Evolutionary conservation across 225 moss, liverwort and hornwort genomes (phyloP), one percentile per base, ranked within the genome.

Genomic region (Takakia lepidozioides): DNA sequence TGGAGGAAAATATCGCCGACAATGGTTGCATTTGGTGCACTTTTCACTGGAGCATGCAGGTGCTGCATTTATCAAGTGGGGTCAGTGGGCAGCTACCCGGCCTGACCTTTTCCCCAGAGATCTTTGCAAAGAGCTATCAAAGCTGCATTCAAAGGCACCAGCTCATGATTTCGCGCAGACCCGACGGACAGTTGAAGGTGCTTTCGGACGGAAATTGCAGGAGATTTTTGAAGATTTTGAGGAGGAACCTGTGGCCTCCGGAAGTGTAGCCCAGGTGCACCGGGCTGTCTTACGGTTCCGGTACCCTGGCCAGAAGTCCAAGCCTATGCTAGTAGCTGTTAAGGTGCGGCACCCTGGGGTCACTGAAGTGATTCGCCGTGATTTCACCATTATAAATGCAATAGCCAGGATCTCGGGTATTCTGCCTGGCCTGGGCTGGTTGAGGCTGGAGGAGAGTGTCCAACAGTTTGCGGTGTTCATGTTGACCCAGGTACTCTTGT

Each of bases 271-370:
- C 0, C 95, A 95, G 52, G 90, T 95, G 41, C 95, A 95, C 42
- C 72, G 74, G 29, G 95, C 95, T 30, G 95, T 95, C 5, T 43
- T 95, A 29, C 65, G 80, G 58, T 95, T 75, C 40, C 74, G 95
- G 19, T 73, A 95, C 55, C 95, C 95, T 1, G 95, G 90, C 1
- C 90, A 87, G 51, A 71, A 80, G 26, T 79, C 80, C 27, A 87
- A 71, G 43, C 84, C 95, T 5, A 74, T 95, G 84, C 78, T 81
- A 11, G 95, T 95, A 24, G 95, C 95, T n/a, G 90, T 95, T 41
- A 95, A 95, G 65, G 95, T 95, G 28, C 76, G 95, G 46, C 95
- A 95, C 68, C 95, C 95, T 0, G 90, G 95, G 8, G 95, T 95
- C 4, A 87, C 71, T 46, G 80, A 82, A 23, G 61, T 87, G 6